Conservation (phyloP, 805 yeast genomes). For the Priceomyces melissophilus region DNA sequence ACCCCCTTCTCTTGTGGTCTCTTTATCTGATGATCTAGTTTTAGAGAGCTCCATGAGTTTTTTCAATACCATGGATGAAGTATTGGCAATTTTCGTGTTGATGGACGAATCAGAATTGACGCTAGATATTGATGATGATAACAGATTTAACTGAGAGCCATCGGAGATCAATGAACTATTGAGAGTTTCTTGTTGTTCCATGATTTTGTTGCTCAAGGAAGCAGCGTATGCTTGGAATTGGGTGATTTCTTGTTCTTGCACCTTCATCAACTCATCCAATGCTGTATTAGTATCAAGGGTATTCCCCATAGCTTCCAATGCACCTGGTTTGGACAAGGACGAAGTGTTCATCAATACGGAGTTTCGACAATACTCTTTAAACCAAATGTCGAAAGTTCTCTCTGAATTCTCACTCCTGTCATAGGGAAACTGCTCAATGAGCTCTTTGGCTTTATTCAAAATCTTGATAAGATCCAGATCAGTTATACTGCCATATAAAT, state of each 20-base stretch:
- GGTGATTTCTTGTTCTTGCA: conserved; percentile 33
- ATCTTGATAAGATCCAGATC: conserved; percentile 27
- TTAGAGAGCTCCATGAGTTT: conserved; percentile 20
- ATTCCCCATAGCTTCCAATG: too few species aligned
- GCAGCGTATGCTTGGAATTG: conserved; percentile 23
- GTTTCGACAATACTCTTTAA: conserved; percentile 25
- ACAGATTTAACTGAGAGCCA: conserved; percentile 19
- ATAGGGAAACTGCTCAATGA: conserved; percentile 24
- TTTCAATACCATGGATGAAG: conserved; percentile 30
- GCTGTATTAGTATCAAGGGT: neutral
- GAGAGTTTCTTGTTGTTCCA: conserved; percentile 22
- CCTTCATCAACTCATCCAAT: conserved; percentile 13
- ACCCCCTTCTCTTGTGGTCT: conserved; percentile 8
- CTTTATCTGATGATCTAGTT: conserved; percentile 4
- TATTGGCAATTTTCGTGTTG: conserved; percentile 21
- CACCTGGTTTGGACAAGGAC: too few species aligned
- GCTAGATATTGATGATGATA: conserved; percentile 34
- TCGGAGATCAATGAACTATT: conserved; percentile 18
- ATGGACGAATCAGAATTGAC: conserved; percentile 28
- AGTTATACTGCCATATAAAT: conserved; percentile 22
- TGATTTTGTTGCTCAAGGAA: conserved; percentile 18
- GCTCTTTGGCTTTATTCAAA: conserved; percentile 21
- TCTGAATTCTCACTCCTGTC: conserved; percentile 15
- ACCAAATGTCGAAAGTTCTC: conserved; percentile 30
- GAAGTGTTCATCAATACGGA: conserved; percentile 38